These are phyloP conservation scores for Scheffersomyces stambukii DNA, from an alignment of 1,139 yeast species.

Conservation along the genomic window DNA sequence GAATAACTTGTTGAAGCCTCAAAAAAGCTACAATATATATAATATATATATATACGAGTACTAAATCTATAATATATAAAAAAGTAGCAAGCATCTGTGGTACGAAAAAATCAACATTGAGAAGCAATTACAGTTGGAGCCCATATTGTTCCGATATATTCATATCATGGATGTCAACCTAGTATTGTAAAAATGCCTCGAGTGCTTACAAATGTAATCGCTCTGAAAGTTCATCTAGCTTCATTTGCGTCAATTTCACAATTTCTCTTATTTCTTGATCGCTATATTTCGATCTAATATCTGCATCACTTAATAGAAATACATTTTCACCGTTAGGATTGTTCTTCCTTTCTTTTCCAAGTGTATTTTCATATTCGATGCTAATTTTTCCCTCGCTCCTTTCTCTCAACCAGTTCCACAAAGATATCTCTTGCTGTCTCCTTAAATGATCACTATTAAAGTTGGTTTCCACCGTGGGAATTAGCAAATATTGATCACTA, in stretches of 20 bases:
- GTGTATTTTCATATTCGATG: constrained; percentile 8
- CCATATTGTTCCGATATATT: no score
- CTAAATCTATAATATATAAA: no score
- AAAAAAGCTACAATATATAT: no score
- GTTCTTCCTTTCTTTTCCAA: constrained; percentile 44
- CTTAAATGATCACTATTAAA: constrained; percentile 29
- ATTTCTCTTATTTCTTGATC: constrained; percentile 54
- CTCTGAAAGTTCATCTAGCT: constrained; percentile 31
- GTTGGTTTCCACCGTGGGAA: constrained; percentile 44
- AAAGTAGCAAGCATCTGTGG: no score
- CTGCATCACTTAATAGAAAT: constrained; percentile 5
- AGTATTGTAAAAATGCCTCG: no score
- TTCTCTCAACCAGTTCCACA: constrained; percentile 82
- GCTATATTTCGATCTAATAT: constrained; percentile 18
- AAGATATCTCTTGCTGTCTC: constrained; percentile 53
- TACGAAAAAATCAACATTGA: no score
- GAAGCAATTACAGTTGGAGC: no score
- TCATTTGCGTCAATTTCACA: constrained; percentile 49
- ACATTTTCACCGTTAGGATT: constrained; percentile 12
- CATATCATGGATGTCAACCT: no score
- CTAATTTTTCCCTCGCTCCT: constrained; percentile 33
- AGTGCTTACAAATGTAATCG: no score
- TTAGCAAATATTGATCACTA: constrained; percentile 39
- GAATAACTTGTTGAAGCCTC: no score
- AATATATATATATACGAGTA: no score